Evolutionary conservation across 805 yeast genomes (phyloP).

Genomic region (Yamadazyma sp.): DNA sequence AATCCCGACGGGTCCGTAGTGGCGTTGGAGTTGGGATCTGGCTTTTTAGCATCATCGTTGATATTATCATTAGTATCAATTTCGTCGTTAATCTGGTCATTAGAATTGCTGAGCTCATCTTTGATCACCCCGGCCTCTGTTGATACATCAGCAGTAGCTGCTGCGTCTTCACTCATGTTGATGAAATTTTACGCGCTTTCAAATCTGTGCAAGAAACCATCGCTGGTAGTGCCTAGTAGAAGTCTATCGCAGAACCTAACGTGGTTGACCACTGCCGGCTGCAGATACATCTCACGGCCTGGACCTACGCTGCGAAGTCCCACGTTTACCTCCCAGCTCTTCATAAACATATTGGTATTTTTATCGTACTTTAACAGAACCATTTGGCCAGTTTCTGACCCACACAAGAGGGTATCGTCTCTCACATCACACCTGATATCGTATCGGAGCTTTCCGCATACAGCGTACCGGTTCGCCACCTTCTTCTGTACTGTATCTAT

Average conservation of each 20-base stretch:
- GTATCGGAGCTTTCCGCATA: constrained; percentile 3
- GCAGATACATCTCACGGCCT: not conserved
- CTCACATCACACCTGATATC: constrained; percentile 5
- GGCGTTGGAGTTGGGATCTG: too few relatives aligned
- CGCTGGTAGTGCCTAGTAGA: constrained; percentile 1
- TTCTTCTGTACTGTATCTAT: constrained; percentile 3
- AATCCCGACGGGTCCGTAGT: constrained; percentile 2
- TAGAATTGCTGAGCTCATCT: too few relatives aligned
- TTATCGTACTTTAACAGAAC: not conserved
- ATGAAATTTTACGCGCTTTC: not conserved
- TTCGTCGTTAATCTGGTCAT: too few relatives aligned
- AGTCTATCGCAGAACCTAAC: not conserved
- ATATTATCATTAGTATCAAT: too few relatives aligned
- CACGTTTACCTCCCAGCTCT: not conserved
- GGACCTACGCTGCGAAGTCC: too few relatives aligned
- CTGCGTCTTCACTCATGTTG: too few relatives aligned
- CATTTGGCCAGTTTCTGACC: constrained; percentile 6
- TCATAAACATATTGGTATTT: constrained; percentile 3
- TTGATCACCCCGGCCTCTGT: too few relatives aligned
- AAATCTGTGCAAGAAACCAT: constrained; percentile 8
- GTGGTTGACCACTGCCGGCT: constrained; percentile 1
- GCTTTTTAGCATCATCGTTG: too few relatives aligned
- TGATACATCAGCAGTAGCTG: too few relatives aligned
- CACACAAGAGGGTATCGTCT: not conserved
- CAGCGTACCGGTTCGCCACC: constrained; percentile 10